Percentiles rank a stretch among this genome's conserved stretches.
Conservation (phyloP, 805 yeast genomes). For the Wickerhamomyces hampshirensis region DNA sequence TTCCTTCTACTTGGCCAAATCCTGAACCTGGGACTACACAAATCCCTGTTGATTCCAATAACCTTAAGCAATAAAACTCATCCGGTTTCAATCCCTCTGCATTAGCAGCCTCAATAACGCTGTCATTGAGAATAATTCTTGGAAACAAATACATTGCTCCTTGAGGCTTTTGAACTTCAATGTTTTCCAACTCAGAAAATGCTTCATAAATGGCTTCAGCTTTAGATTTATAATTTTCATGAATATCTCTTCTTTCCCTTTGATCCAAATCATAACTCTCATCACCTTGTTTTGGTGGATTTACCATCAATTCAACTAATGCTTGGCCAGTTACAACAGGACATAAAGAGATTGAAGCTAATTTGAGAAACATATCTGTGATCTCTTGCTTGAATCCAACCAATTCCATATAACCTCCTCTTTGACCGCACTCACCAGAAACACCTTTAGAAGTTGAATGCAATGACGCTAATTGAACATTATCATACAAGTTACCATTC, state of each 20-base stretch:
- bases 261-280: constrained; percentile 65
- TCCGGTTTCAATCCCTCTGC: constrained; percentile 61
- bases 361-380: constrained; percentile 65
- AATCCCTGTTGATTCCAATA: constrained; percentile 85
- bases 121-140: constrained; percentile 55
- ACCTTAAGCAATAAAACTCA: constrained; percentile 81
- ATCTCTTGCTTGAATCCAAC: constrained; percentile 74
- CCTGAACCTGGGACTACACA: constrained; percentile 98
- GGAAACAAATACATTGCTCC: constrained; percentile 99
- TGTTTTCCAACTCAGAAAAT: constrained; percentile 73
- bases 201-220: constrained; percentile 63
- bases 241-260: constrained; percentile 58
- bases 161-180: constrained; percentile 81
- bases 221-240: constrained; percentile 55
- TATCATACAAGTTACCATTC: constrained; percentile 48
- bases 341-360: constrained; percentile 88
- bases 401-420: constrained; percentile 98
- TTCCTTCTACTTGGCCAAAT: constrained; percentile 87
- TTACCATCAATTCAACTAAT: constrained; percentile 84
- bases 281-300: constrained; percentile 82
- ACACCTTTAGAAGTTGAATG: constrained; percentile 99
- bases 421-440: constrained; percentile 98
- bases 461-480: constrained; percentile 85
- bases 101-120: constrained; percentile 59
- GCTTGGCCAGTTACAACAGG: constrained; percentile 96